Percentiles rank a stretch among this genome's conserved stretches.
Evolutionary conservation across 2,329 filamentous ascomycete genomes (phyloP).

Genomic region (Alternaria dauci): DNA sequence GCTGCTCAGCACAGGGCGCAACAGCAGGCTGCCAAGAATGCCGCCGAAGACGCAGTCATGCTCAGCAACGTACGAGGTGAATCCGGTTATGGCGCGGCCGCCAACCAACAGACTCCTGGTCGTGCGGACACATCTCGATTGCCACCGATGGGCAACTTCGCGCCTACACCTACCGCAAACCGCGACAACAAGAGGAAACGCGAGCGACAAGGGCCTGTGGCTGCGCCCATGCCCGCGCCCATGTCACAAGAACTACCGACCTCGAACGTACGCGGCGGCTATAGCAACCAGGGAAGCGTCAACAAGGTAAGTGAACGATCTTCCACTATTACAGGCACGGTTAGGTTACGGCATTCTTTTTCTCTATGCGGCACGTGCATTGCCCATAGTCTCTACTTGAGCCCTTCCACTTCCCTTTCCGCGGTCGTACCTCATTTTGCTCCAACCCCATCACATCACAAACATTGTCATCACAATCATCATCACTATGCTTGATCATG

Average conservation of each 20-base stretch:
- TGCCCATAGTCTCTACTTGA: not conserved
- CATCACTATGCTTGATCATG: not conserved
- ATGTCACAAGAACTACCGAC: conserved; percentile 46
- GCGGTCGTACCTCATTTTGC: not conserved
- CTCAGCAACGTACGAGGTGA: conserved; percentile 71
- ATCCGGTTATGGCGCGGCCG: conserved; percentile 54
- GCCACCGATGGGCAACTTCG: conserved; percentile 95
- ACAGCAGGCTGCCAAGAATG: conserved; percentile 68
- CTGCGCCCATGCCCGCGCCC: conserved; percentile 44
- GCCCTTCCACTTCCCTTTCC: not conserved
- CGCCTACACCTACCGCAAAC: conserved; percentile 79
- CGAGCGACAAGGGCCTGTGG: conserved; percentile 64
- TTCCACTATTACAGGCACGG: conserved; percentile 6
- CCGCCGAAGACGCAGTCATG: conserved; percentile 72
- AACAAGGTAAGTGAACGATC: conserved; percentile 42
- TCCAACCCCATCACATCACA: not conserved
- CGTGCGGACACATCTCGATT: conserved; percentile 62
- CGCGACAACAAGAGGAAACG: conserved; percentile 90
- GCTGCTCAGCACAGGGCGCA: conserved; percentile 66
- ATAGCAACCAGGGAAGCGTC: conserved; percentile 36
- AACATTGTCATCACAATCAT: not conserved
- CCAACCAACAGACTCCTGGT: conserved; percentile 59
- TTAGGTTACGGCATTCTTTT: conserved; percentile 11
- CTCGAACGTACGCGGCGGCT: conserved; percentile 42
- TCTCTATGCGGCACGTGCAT: conserved; percentile 10